These are phyloP conservation scores for Fusarium chuoi DNA, from an alignment of 2,329 filamentous ascomycete species.

Conservation along the genomic window DNA sequence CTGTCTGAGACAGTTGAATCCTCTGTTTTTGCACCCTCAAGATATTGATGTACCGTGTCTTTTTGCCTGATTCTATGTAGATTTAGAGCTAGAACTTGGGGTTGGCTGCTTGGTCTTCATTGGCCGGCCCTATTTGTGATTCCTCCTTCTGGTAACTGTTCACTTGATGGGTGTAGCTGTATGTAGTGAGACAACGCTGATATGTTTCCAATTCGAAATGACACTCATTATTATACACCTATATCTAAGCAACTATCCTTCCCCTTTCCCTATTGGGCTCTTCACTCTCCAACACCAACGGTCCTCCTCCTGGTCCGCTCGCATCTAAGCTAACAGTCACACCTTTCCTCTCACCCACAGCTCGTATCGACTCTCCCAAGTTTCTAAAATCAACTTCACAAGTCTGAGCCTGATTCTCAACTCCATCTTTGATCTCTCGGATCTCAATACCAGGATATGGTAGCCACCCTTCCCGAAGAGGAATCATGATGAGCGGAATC, in stretches of 20 bases:
- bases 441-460: slow-evolving; percentile 84
- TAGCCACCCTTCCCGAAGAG: slow-evolving; percentile 81
- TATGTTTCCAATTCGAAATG: background rate
- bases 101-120: background rate
- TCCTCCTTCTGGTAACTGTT: background rate
- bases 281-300: slow-evolving; percentile 73
- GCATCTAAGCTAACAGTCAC: slow-evolving; percentile 80
- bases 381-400: slow-evolving; percentile 87
- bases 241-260: slow-evolving; percentile 50
- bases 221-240: slow-evolving; percentile 2
- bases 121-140: background rate
- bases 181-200: background rate
- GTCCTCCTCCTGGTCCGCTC: slow-evolving; percentile 72
- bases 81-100: background rate
- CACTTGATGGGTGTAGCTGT: background rate
- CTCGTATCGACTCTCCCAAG: slow-evolving; percentile 78
- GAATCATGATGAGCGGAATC: slow-evolving; percentile 80
- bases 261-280: slow-evolving; percentile 45
- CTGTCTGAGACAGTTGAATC: slow-evolving; percentile 6
- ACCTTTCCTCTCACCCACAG: slow-evolving; percentile 75
- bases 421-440: slow-evolving; percentile 62
- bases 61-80: background rate
- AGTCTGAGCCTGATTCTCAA: slow-evolving; percentile 46
- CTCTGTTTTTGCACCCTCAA: background rate
- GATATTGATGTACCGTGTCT: background rate